Conservation (phyloP, 2,329 filamentous ascomycete genomes). For the Trichocomaceae sp. region DNA sequence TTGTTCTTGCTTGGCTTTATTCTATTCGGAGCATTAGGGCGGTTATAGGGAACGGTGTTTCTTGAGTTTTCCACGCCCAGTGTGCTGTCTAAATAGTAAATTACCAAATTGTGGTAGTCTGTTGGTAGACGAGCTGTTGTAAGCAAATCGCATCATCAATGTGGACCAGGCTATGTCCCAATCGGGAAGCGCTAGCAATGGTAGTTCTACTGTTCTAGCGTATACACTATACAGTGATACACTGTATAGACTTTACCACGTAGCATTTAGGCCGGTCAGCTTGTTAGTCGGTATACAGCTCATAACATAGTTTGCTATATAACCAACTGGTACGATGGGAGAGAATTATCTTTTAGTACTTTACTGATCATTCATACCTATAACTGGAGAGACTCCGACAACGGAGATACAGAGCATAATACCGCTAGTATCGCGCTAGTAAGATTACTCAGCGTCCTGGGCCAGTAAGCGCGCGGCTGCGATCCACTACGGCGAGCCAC, state of each 20-base stretch:
- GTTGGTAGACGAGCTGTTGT: too few species aligned
- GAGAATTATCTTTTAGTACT: too few species aligned
- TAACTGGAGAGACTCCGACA: too few species aligned
- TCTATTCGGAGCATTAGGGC: slow-evolving; percentile 25
- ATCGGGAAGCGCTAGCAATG: neutral
- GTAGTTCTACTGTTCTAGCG: too few species aligned
- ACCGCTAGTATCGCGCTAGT: neutral
- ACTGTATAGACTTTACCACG: too few species aligned
- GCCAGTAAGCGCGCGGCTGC: neutral
- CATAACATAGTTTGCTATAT: too few species aligned
- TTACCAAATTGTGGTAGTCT: neutral
- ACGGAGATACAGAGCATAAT: too few species aligned
- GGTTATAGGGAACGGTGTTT: slow-evolving; percentile 17
- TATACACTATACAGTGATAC: too few species aligned
- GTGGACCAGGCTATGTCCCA: neutral
- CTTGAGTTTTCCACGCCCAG: neutral
- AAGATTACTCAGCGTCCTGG: neutral
- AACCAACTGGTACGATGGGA: too few species aligned
- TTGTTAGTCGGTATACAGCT: too few species aligned
- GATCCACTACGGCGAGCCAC: neutral
- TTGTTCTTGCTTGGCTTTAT: slow-evolving; percentile 16
- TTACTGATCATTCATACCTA: too few species aligned
- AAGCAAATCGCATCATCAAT: neutral
- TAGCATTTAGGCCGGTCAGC: too few species aligned
- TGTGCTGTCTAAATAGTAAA: neutral